Evolutionary conservation across 2,329 filamentous ascomycete genomes (phyloP), one percentile per base, ranked within the genome.

Genomic region (Mycogone perniciosa): DNA sequence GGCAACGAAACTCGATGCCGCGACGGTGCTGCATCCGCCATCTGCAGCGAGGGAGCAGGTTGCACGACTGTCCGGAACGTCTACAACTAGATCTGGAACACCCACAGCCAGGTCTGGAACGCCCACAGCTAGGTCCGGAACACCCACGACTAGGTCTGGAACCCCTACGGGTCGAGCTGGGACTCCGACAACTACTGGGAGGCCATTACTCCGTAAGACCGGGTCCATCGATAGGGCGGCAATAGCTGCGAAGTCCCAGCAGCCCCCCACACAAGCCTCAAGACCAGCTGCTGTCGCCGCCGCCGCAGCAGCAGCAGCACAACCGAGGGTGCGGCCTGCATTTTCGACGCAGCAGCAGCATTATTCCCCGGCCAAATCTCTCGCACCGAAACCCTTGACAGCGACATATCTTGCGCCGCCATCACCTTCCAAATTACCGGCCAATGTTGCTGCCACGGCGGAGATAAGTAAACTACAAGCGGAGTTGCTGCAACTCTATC

Each of bases 301-400:
- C 35, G 37, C 52, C 33, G 43, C 61, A 43, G 34, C 56, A 45
- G 48, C 54, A 44, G 61, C 55, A 49, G 55, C 59, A 13, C 64
- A 63, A 38, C 64, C 68, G 13, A 64, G 68, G n/a, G 66, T 70
- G 29, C 75, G 76, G 7, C 80, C 81, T 0, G 69, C 75, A 43
- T 86, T 86, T 65, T 79, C 73, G 44, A 84, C 78, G 1, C 75
- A 80, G 37, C 82, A 86, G 57, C 82, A 86, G 57, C 81, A 86
- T 67, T 86, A 80, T 68, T 84, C 80, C 30, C 84, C 84, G 0
- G 78, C 79, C 41, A 85, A 85, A 60, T 73, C 71, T 4, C 68
- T 74, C 7, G 75, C 77, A 0, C 80, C 83, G 0, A 87, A 86
- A 54, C 80, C 82, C 5, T 70, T 80, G n/a, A 79, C 79, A 0